These are phyloP conservation scores for Fonsecaea pedrosoi DNA, from an alignment of 2,329 filamentous ascomycete species.

Conservation along the genomic window DNA sequence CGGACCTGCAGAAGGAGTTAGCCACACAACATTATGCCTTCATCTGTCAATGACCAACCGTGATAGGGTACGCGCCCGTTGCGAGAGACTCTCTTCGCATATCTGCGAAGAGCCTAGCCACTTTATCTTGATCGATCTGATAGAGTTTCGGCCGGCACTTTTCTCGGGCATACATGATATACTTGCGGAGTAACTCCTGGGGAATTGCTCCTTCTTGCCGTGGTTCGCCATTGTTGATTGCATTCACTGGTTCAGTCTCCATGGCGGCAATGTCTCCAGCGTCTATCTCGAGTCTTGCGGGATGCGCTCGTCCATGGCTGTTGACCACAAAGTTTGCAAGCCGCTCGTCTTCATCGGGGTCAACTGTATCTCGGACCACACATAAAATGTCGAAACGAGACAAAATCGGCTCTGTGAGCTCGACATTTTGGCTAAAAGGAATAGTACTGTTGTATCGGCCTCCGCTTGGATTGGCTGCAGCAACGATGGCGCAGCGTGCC, in stretches of 20 bases:
- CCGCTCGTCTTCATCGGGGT: slow-evolving; percentile 89
- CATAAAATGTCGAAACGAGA: slow-evolving; percentile 98
- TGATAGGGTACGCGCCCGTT: slow-evolving; percentile 96
- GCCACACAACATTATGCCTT: background rate
- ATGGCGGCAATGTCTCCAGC: slow-evolving; percentile 64
- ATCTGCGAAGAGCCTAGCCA: slow-evolving; percentile 90
- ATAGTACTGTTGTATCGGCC: slow-evolving; percentile 96
- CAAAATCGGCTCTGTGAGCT: slow-evolving; percentile 94
- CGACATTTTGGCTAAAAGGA: slow-evolving; percentile 94
- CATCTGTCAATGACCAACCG: slow-evolving; percentile 67
- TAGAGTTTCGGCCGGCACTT: slow-evolving; percentile 90
- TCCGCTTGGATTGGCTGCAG: slow-evolving; percentile 93
- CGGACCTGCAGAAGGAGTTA: slow-evolving; percentile 69
- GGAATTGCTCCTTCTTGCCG: slow-evolving; percentile 75
- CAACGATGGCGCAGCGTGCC: slow-evolving; percentile 93
- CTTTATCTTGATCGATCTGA: slow-evolving; percentile 97
- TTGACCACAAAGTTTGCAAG: slow-evolving; percentile 93
- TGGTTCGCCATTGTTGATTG: slow-evolving; percentile 53
- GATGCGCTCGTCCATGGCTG: slow-evolving; percentile 90
- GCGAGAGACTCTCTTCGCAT: slow-evolving; percentile 93
- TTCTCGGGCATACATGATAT: slow-evolving; percentile 93
- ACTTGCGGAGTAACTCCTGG: slow-evolving; percentile 90
- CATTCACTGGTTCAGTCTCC: slow-evolving; percentile 60
- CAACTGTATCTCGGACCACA: slow-evolving; percentile 93
- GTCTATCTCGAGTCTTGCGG: slow-evolving; percentile 60